Base-by-base conservation (phyloP, 179 eudicot genomes). In the Sideroxylon spinosum region DNA sequence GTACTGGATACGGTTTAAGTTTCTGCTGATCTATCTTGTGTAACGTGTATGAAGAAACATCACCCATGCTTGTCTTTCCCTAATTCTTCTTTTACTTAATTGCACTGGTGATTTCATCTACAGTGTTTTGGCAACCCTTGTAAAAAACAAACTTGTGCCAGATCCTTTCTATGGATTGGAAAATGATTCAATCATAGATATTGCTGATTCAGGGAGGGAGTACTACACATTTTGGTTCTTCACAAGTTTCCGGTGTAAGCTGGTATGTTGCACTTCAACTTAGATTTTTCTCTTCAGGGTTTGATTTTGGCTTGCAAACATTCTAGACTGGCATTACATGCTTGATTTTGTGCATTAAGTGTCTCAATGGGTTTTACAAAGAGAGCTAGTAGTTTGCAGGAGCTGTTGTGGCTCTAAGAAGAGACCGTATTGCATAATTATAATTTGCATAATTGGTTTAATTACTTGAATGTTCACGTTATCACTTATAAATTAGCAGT, bases 131-230 rank as follows among this genome's bases (percentile, higher is more conserved):
- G 91, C 91, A 4, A 95, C 98, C 75, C 95, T 95, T 37, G 85
- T 95, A 29, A 89, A 90, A 83, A 93, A 92, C 87, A 90, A 91
- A 75, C 77, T 81, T 44, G 79, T 95, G 53, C 93, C 96, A 46
- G 97, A 95, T 86, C 99, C 99, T 26, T 95, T 95, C 83, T 95
- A 95, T 19, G 99, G 99, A 32, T 81, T 95, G 89, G 86, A 90
- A 74, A 95, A 95, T 78, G 95, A 95, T 86, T 66, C 89, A 62
- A 95, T 95, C 60, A 62, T 93, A 69, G 99, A 95, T 83, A 93
- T 95, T 84, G 99, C 90, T 82, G 94, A 90, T 88, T 95, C 98
- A n/a, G 99, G 99, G 74, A 86, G 98, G 86, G 95, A 92, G 74
- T 81, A 95, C 72, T 95, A 95, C 82, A 95, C 99, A 10, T 93